These are phyloP conservation scores for Yarrowia yakushimensis DNA, from an alignment of 805 yeast species.

Conservation along the genomic window DNA sequence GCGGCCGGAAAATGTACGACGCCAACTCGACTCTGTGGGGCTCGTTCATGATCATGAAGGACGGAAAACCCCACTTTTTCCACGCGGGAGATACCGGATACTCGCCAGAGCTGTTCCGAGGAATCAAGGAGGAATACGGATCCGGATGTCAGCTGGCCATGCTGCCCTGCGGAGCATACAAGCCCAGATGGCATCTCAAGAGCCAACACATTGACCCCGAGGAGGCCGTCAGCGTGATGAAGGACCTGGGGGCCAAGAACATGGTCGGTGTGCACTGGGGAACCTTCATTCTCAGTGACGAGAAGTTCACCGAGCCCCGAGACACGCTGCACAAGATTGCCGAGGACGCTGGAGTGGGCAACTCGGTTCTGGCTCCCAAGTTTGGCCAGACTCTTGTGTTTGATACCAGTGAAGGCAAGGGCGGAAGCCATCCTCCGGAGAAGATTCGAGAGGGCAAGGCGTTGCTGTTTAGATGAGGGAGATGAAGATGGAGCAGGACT, in stretches of 20 bases:
- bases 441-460: constrained; percentile 38
- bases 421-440: constrained; percentile 23
- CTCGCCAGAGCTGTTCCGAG: constrained; percentile 62
- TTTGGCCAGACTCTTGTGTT: constrained; percentile 69
- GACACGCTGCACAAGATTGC: constrained; percentile 53
- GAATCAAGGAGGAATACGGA: constrained; percentile 64
- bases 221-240: constrained; percentile 68
- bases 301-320: constrained; percentile 82
- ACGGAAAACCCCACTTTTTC: constrained; percentile 68
- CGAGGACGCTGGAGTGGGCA: constrained; percentile 37
- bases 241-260: constrained; percentile 55
- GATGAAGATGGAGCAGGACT: too few relatives aligned
- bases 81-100: constrained; percentile 97
- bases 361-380: constrained; percentile 59
- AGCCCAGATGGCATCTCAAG: constrained; percentile 90
- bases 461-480: constrained; percentile 33
- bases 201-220: constrained; percentile 84
- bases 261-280: constrained; percentile 96
- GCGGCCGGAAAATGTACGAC: constrained; percentile 79
- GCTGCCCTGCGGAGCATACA: constrained; percentile 91
- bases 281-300: constrained; percentile 84
- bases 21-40: constrained; percentile 85
- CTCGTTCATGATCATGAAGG: constrained; percentile 66
- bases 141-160: constrained; percentile 58
- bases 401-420: constrained; percentile 34